phyloP scores from a whole-genome alignment of 352 stramenopile species.

The Phytophthora capsici region DNA sequence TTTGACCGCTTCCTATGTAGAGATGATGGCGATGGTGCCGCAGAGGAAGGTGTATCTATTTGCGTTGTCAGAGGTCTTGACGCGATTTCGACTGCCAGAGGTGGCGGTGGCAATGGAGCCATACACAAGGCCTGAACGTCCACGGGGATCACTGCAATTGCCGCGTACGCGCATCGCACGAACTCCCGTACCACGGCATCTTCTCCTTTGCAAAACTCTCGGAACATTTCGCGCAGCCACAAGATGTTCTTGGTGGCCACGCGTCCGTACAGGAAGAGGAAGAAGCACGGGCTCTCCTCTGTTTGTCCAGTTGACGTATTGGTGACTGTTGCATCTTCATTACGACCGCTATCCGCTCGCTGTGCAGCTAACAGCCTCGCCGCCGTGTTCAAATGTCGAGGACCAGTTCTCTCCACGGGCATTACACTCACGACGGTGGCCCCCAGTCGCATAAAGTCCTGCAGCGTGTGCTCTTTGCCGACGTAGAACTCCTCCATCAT shows the following conservation, averaged over 20 bases:
- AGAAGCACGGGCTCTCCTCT: conserved; percentile 12
- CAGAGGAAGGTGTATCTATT: not conserved
- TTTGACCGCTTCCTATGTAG: conserved; percentile 4
- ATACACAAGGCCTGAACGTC: conserved; percentile 22
- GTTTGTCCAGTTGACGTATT: not conserved
- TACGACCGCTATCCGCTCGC: not conserved
- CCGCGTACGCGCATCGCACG: conserved; percentile 17
- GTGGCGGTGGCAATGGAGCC: conserved; percentile 12
- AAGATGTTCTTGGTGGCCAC: conserved; percentile 51
- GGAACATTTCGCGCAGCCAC: conserved; percentile 39
- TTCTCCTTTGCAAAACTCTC: conserved; percentile 37
- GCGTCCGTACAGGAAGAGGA: conserved; percentile 30
- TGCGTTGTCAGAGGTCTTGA: not conserved
- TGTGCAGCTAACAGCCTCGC: conserved; percentile 16
- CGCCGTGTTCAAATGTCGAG: conserved; percentile 5
- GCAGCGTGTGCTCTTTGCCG: conserved; percentile 33
- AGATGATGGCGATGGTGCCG: not conserved
- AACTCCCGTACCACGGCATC: conserved; percentile 34
- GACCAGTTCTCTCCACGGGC: conserved; percentile 19
- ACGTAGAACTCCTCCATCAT: conserved; percentile 33
- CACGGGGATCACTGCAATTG: conserved; percentile 42
- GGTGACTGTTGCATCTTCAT: not conserved
- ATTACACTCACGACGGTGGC: conserved; percentile 36
- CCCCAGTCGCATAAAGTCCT: conserved; percentile 38
- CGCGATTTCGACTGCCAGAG: not conserved